Evolutionary conservation across 345 rosid genomes (phyloP), one percentile per base, ranked within the genome.

Genomic region (Lepidium sativum): DNA sequence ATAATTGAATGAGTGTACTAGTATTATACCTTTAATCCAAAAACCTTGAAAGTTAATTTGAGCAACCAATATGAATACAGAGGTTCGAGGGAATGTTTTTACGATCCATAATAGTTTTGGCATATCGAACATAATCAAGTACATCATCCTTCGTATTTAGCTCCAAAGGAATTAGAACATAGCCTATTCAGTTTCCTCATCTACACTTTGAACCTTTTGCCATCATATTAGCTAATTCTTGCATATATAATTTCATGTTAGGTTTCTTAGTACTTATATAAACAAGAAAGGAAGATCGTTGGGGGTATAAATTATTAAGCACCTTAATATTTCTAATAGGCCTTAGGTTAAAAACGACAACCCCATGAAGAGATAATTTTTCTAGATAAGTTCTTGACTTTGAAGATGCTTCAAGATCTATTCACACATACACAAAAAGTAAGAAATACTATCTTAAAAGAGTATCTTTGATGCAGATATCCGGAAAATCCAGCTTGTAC

Each of bases 401-500:
- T 3, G 44, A 41, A 14, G 35, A 57, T 33, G 55, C 40, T 50
- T 37, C 75, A 14, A 33, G 52, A 11, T 50, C 70, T 66, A 58
- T 71, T 12, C 6, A n/a, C n/a, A n/a, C 33, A 23, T 11, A 23
- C n/a, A 21, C n/a, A n/a, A n/a, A n/a, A n/a, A n/a, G n/a, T n/a
- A n/a, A n/a, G n/a, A n/a, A n/a, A n/a, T n/a, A n/a, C n/a, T n/a
- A n/a, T n/a, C n/a, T n/a, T n/a, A n/a, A n/a, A n/a, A n/a, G n/a
- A n/a, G n/a, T 77, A 73, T 81, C 56, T 81, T 49, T 83, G 54
- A 48, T 56, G 54, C 20, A 86, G 56, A 62, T 82, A 86, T 27
- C 72, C 71, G 8, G 92, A 84, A 58, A 88, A 77, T 42, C 79
- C 90, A 37, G 87, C 88, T 65, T 84, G 86, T 20, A 81, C 80